Evolutionary conservation across 371 early-diverging fungal genomes (phyloP), one percentile per base, ranked within the genome.

Genomic region (Mucor circinelloides): DNA sequence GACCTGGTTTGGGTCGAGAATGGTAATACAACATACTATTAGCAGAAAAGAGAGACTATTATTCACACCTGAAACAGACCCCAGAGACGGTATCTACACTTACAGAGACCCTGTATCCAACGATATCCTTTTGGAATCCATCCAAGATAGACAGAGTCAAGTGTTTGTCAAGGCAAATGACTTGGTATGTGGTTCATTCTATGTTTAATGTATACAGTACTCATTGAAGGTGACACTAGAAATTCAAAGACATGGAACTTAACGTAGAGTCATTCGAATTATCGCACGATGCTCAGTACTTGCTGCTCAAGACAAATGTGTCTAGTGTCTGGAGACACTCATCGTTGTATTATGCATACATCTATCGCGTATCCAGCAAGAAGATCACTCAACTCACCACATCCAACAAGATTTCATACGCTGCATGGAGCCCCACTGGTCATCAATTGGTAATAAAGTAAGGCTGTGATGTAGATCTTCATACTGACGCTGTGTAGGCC

Each of bases 281-380:
- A 30, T 96, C 96, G 0, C 82, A 89, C 34, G 95, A 95, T 73
- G 84, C 91, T 70, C 73, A 93, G 65, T 93, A 87, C 69, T 67
- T 96, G 13, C 83, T 95, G 59, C 71, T 95, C 32, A 85, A 77
- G 44, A 87, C 91, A 1, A 83, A 91, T 56, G 67, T 75, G 23
- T 84, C 87, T 55, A 89, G 87, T 69, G 89, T 90, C 77, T 97
- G 94, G 93, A 85, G 97, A 56, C 94, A 94, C 73, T 94, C 95
- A 0, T 90, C 81, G 67, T 85, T 82, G 64, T 90, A 93, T 17
- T 87, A 91, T 28, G 94, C 95, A 69, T 90, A 84, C 61, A 70
- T 96, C 25, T 95, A 88, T 77, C 85, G 85, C 67, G 81, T 86
- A 36, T 79, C 85, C 5, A 79, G 77, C 21, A 83, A 85, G 46